phyloP scores from a whole-genome alignment of 2,329 filamentous ascomycete species.

The Arachnopeziza araneosa region DNA sequence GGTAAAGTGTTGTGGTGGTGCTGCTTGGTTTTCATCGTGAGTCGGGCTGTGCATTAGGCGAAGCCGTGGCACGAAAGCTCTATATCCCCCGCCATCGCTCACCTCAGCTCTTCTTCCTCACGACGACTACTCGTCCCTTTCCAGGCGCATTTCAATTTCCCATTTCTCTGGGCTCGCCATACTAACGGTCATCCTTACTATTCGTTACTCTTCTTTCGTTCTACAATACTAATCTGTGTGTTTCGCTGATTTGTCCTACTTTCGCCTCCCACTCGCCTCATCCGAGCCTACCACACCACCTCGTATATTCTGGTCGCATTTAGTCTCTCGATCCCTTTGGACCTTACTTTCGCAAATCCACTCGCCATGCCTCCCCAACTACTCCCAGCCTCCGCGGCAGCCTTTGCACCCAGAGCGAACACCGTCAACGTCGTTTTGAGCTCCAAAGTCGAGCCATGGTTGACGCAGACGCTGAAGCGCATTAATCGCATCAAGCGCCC shows the following conservation, averaged over 20 bases:
- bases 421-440: slow-evolving; percentile 92
- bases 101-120: slow-evolving; percentile 41
- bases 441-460: slow-evolving; percentile 90
- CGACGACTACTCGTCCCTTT: slow-evolving; percentile 45
- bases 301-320: slow-evolving; percentile 15
- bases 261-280: slow-evolving; percentile 10
- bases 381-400: slow-evolving; percentile 89
- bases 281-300: slow-evolving; percentile 13
- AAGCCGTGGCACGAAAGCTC: not conserved
- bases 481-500: slow-evolving; percentile 96
- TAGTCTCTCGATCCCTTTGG: slow-evolving; percentile 9
- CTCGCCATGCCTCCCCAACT: slow-evolving; percentile 78
- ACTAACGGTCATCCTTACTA: slow-evolving; percentile 15
- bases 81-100: slow-evolving; percentile 17
- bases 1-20: not conserved
- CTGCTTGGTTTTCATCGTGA: not conserved
- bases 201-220: slow-evolving; percentile 29
- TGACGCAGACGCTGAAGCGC: slow-evolving; percentile 93
- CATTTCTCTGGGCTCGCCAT: slow-evolving; percentile 45
- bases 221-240: slow-evolving; percentile 19
- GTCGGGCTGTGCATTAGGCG: not conserved
- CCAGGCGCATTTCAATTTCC: slow-evolving; percentile 51
- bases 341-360: slow-evolving; percentile 1
- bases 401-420: slow-evolving; percentile 85
- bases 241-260: slow-evolving; percentile 5